Percentiles rank a stretch among this genome's conserved stretches.
phyloP scores from a whole-genome alignment of 2,329 filamentous ascomycete genomes.

The Sarocladium strictum region DNA sequence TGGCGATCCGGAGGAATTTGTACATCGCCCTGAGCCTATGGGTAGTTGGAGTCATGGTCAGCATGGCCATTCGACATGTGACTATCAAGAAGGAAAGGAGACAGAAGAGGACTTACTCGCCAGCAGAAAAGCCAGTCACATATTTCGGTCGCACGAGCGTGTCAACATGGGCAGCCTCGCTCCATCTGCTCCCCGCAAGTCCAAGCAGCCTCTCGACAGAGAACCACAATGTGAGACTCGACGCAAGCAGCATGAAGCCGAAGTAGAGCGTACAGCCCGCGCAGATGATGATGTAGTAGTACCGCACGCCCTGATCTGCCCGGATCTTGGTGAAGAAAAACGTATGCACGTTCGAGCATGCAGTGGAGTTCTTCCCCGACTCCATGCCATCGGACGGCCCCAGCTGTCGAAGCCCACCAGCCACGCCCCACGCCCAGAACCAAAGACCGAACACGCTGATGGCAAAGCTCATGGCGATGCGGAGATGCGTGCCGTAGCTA shows the following conservation, averaged over 20 bases:
- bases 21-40: constrained; percentile 15
- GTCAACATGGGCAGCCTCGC: not conserved
- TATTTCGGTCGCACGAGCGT: constrained; percentile 13
- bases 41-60: not conserved
- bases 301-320: constrained; percentile 16
- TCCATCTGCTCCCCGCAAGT: not conserved
- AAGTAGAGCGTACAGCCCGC: constrained; percentile 16
- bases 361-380: constrained; percentile 11
- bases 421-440: constrained; percentile 21
- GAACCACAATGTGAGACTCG: constrained; percentile 14
- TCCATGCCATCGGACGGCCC: constrained; percentile 14
- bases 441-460: constrained; percentile 20
- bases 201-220: constrained; percentile 9
- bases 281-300: constrained; percentile 18
- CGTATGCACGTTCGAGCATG: constrained; percentile 16
- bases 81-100: too few relatives aligned
- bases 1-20: constrained; percentile 17
- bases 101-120: constrained; percentile 14
- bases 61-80: too few relatives aligned
- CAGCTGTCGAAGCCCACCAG: constrained; percentile 10
- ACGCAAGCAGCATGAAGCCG: constrained; percentile 16
- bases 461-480: constrained; percentile 17
- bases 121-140: constrained; percentile 16
- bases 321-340: constrained; percentile 20
- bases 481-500: constrained; percentile 19